Conservation (phyloP, 495 filamentous ascomycete genomes). For the Parmelia sp. region DNA sequence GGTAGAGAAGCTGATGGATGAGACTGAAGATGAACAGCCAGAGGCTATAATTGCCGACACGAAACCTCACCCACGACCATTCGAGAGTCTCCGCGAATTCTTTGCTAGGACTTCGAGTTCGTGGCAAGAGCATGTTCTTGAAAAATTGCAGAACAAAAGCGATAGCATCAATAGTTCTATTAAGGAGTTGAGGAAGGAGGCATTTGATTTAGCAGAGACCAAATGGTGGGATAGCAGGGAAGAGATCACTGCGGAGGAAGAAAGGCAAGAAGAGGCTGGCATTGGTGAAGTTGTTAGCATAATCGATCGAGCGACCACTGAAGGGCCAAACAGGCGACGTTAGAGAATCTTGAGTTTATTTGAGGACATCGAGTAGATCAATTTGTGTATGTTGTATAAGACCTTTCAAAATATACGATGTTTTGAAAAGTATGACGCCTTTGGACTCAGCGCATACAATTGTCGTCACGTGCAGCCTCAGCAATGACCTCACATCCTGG, state of each 20-base stretch:
- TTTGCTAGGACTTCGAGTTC: constrained; percentile 78
- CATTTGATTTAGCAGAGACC: constrained; percentile 83
- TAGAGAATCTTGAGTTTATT: constrained; percentile 21
- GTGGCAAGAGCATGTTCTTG: constrained; percentile 82
- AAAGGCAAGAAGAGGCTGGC: constrained; percentile 92
- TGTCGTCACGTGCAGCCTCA: constrained; percentile 9
- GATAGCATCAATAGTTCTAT: constrained; percentile 52
- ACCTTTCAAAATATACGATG: background rate
- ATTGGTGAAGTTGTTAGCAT: constrained; percentile 93
- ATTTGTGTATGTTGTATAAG: background rate
- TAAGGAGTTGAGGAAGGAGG: constrained; percentile 86
- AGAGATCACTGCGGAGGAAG: constrained; percentile 86
- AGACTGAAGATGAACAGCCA: constrained; percentile 52
- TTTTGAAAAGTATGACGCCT: background rate
- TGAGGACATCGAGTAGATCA: background rate
- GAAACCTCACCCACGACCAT: constrained; percentile 62
- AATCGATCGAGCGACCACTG: constrained; percentile 56
- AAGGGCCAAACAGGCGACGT: constrained; percentile 53
- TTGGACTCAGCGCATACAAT: no score
- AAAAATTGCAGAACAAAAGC: constrained; percentile 54
- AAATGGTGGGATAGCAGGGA: constrained; percentile 99
- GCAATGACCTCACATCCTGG: constrained; percentile 7
- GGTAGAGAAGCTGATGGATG: constrained; percentile 54
- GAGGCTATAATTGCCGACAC: constrained; percentile 44
- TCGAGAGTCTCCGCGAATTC: constrained; percentile 88